Evolutionary conservation across 2,329 filamentous ascomycete species (phyloP).

Genomic region (Oidium heveae): DNA sequence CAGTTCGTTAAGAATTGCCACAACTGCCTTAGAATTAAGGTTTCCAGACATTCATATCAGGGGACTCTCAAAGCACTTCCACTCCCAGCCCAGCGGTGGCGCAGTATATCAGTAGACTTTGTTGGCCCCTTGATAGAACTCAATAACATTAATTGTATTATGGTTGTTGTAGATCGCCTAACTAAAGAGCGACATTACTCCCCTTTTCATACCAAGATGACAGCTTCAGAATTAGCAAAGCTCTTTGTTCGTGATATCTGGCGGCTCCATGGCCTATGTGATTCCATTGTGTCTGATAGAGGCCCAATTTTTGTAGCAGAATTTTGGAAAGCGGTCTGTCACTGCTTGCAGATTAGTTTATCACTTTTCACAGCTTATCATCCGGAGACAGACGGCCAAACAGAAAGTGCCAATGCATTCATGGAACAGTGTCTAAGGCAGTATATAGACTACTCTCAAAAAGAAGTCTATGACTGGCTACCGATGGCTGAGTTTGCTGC

Average conservation of each 20-base stretch:
- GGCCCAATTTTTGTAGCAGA: slow-evolving; percentile 3
- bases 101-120: neutral
- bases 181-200: neutral
- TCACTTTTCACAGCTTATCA: neutral
- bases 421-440: slow-evolving; percentile 1
- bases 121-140: neutral
- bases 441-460: slow-evolving; percentile 4
- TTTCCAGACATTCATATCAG: neutral
- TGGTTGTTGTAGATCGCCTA: neutral
- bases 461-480: slow-evolving; percentile 2
- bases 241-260: slow-evolving; percentile 2
- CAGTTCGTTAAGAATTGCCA: neutral
- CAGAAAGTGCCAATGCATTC: slow-evolving; percentile 4
- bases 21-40: neutral
- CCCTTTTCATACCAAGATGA: neutral
- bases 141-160: neutral
- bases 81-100: neutral
- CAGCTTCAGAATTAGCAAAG: neutral
- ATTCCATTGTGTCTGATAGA: slow-evolving; percentile 4
- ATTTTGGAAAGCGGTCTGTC: slow-evolving; percentile 4
- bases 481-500: slow-evolving; percentile 5
- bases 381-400: neutral
- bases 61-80: neutral
- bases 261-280: slow-evolving; percentile 1
- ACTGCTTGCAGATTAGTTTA: slow-evolving; percentile 1